Base-by-base conservation (phyloP, 2,329 filamentous ascomycete species). In the Penicillium sp. region DNA sequence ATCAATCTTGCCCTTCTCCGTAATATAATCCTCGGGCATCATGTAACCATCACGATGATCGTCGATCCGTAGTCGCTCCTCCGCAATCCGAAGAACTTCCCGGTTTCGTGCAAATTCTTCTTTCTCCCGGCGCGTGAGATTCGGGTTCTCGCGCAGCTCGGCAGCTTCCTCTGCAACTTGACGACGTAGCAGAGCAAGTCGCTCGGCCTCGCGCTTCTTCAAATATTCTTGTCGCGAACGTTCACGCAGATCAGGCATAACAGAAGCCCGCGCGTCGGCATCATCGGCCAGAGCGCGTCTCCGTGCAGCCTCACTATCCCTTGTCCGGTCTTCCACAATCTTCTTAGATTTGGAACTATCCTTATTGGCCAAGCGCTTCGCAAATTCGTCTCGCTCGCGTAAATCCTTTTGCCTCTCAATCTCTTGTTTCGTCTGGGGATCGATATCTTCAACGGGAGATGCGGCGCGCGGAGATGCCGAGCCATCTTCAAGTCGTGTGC, bases 21-120 rank as follows among this genome's bases (percentile, higher is more conserved):
- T 97, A 65, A 97, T 94, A 74, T 97, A 97, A 75, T 97, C 93
- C 66, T 97, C 93, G 0, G 94, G 95, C 81, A 99, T 89, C 67
- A 89, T 86, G 78, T 98, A 99, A 2, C 94, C 94, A 80, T 97
- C 93, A 22, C 89, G 86, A 75, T 97, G 89, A 69, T 98, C 94
- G 74, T 98, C 93, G 66, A 99, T 96, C 47, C 87, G 86, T 59
- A 94, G 81, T 24, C 94, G 86, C 75, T 96, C 92, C 78, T 97
- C 91, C 1, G 92, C 92, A 45, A 97, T 82, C 38, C 89, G 85
- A 45, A 97, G 79, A 28, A 93, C 84, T 77, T 98, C 92, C 50
- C 91, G 83, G 73, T 98, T 98, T 73, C 92, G 89, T 2, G 90
- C 89, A 75, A 99, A 98, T 65, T 97, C 92, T 59, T 88, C 90